Base-by-base conservation (phyloP, 2,329 filamentous ascomycete genomes). In the Ceratocystis lukuohia region DNA sequence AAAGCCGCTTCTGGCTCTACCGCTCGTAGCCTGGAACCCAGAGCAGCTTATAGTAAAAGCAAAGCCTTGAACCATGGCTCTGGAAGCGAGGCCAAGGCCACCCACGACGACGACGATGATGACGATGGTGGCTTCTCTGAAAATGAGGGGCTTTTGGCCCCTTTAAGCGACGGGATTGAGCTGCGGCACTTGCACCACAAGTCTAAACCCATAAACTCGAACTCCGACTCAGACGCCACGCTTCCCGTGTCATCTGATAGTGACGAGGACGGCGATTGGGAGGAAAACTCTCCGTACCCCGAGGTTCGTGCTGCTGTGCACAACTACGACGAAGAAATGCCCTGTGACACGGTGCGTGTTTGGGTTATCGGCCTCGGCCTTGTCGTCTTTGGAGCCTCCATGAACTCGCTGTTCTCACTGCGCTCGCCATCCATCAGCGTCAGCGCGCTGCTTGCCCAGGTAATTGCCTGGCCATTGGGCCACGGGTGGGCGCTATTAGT, bases 341-440 rank as follows among this genome's bases (percentile, higher is more conserved):
- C 85, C 0, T 85, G 83, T 75, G 87, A 85, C 72, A 88, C 86
- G 0, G 76, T 87, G 37, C 79, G 85, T 53, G 84, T 84, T 20
- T 88, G 85, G 85, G 78, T 78, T 1, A 86, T 88, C 68, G 85
- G 85, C 2, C 70, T 87, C 64, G 69, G 75, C 3, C 77, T 86
- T 30, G 82, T 84, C 10, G 75, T 83, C 1, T 62, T 84, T 5
- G 83, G 84, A 12, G 82, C 84, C 4, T 82, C 78, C 5, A 81
- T 81, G 76, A 87, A 87, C 73, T 85, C 84, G 5, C 75, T 87
- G 62, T 85, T 85, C 72, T 87, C 80, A 2, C 77, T 87, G 66
- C 80, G 83, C n/a, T 77, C 80, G 63, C 84, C 84, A 0, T 81
- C 82, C 17, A 87, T 87, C 70, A 78, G 80, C 46, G 79, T 87